Evolutionary conservation across 495 filamentous ascomycete genomes (phyloP), one percentile per base, ranked within the genome.

Genomic region (Penicillium arizonense): DNA sequence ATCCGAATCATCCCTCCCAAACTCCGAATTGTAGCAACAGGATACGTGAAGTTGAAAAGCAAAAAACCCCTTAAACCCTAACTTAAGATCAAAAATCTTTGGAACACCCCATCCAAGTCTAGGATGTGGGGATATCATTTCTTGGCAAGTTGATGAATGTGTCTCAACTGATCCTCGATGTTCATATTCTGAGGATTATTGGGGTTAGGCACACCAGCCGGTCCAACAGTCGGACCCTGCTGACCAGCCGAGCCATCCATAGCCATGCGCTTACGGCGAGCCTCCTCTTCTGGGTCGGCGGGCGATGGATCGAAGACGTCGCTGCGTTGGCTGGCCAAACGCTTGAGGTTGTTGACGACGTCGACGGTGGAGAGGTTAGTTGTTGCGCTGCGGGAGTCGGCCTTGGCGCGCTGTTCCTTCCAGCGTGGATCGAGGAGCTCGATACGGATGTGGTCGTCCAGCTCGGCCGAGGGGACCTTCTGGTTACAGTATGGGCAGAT

Each of bases 401-500:
- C 83, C 63, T 96, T 95, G 53, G 87, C 88, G 46, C 89, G 88
- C 67, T 97, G 91, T 65, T 97, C 91, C 69, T 95, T 94, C 94
- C 95, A 98, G 32, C 87, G 83, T 0, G 94, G 92, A 65, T 97
- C 94, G 44, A 98, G 84, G 12, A 97, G 80, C 69, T 98, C 94
- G 66, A 96, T 96, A 63, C 88, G 83, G 87, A 98, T 96, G 70
- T 98, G 94, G 52, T 92, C 84, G 26, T 93, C 90, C 62, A 96
- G 77, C 69, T 97, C 94, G 58, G 85, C 81, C 58, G 87, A 80
- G 6, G 91, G 90, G 33, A 97, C 89, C 53, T 88, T 85, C 68
- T 95, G 89, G 53, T 89, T 85, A 73, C 95, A 98, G 71, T 97
- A 97, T 9, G 94, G 95, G 70, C 94, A 98, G 44, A 96, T 71